Evolutionary conservation across 805 yeast genomes (phyloP), one percentile per base, ranked within the genome.

Genomic region (Torulaspora franciscae): DNA sequence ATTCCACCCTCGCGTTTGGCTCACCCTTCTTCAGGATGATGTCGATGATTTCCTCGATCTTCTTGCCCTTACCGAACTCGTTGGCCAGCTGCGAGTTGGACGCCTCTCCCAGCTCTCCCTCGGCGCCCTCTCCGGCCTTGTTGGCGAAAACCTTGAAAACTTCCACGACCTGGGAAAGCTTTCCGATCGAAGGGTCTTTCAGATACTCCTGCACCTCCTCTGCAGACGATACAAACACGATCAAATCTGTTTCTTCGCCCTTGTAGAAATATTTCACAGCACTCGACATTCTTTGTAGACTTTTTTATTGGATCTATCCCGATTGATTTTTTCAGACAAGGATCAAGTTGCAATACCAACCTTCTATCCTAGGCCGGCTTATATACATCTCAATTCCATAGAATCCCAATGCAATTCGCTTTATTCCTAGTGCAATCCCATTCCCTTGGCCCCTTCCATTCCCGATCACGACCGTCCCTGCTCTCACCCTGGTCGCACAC

Each of bases 31-130:
- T 67, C 47, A 86, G 57, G 40, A 88, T 83, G 40, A 65, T 59
- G 44, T 74, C 74, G 45, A 87, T 74, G n/a, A 76, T 73, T 23
- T 77, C 81, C 43, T 82, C 86, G 3, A 63, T 57, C 32, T 67
- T 69, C 39, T 72, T 67, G 7, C 52, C 58, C 22, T 75, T 69
- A 24, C 89, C 91, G 52, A 88, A 87, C 57, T 86, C 93, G 50
- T 75, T 75, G 40, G 72, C 73, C 32, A 87, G 61, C 48, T 81
- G 84, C 14, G 71, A 68, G 45, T 77, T 75, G 6, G 91, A 82
- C 2, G 91, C 95, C 56, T 77, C 81, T 41, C 82, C 85, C 22
- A 84, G 61, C 7, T 74, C 72, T 45, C 95, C 95, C 55, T 79
- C 85, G 3, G 79, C 68, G 26, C 95, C 95, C 32, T 68, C 68